Conservation (phyloP, 192 early-diverging fungal genomes). For the Spizellomyces punctatus region DNA sequence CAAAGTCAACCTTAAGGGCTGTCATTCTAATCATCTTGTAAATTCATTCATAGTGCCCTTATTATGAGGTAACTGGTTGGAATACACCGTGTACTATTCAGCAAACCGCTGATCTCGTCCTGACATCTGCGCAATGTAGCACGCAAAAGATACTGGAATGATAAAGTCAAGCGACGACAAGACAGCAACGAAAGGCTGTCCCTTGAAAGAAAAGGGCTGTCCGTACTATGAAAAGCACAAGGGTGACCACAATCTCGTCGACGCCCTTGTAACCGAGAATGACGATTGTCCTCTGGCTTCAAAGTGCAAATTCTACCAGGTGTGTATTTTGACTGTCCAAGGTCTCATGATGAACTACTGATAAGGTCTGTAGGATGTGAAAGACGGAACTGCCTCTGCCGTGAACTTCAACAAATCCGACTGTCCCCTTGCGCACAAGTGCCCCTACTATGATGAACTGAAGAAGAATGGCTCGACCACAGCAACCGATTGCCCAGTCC, state of each 20-base stretch:
- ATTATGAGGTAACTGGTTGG: constrained; percentile 16
- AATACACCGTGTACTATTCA: background rate
- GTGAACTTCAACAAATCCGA: constrained; percentile 30
- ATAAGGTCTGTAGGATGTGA: constrained; percentile 32
- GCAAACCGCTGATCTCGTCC: background rate
- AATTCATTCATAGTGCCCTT: constrained; percentile 18
- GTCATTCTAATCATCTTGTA: too few relatives aligned
- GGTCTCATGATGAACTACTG: background rate
- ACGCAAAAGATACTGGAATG: constrained; percentile 10
- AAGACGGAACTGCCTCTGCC: constrained; percentile 28
- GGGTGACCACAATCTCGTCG: constrained; percentile 17
- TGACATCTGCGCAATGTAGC: background rate
- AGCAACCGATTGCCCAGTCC: constrained; percentile 29
- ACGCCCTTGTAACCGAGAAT: constrained; percentile 14
- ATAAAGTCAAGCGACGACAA: background rate
- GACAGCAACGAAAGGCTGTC: constrained; percentile 23
- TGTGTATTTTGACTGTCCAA: constrained; percentile 12
- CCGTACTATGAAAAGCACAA: constrained; percentile 41
- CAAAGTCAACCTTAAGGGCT: too few relatives aligned
- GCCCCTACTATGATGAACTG: constrained; percentile 44
- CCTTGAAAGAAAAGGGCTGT: constrained; percentile 34
- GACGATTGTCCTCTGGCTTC: constrained; percentile 35
- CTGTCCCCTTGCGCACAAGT: constrained; percentile 44
- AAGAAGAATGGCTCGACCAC: constrained; percentile 19
- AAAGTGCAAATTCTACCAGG: constrained; percentile 43